phyloP scores from a whole-genome alignment of 2,329 filamentous ascomycete genomes.

The Triangularia verruculosa region DNA sequence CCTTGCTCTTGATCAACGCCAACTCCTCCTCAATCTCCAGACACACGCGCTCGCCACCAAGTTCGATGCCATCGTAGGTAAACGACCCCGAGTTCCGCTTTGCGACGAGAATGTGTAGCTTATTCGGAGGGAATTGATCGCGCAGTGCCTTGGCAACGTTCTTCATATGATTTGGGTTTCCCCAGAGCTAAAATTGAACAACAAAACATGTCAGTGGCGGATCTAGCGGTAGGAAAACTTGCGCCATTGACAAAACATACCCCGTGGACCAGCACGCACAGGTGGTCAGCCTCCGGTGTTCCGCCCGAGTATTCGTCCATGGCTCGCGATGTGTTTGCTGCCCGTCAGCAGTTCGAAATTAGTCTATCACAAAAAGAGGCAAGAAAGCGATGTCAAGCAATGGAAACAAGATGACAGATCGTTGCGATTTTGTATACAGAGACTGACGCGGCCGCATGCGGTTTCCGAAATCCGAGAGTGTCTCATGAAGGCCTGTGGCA shows the following conservation, averaged over 20 bases:
- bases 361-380: neutral
- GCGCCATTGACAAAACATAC: conserved; percentile 44
- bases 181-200: conserved; percentile 61
- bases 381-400: neutral
- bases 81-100: conserved; percentile 72
- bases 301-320: conserved; percentile 50
- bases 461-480: neutral
- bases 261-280: conserved; percentile 75
- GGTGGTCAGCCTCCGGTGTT: conserved; percentile 59
- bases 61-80: conserved; percentile 68
- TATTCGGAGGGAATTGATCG: conserved; percentile 57
- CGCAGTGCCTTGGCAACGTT: conserved; percentile 65
- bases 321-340: conserved; percentile 4
- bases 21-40: conserved; percentile 65
- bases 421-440: neutral
- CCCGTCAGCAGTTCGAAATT: neutral
- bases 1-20: conserved; percentile 53
- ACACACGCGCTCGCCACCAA: conserved; percentile 64
- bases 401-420: neutral
- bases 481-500: neutral
- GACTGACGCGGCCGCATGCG: neutral
- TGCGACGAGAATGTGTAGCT: conserved; percentile 67
- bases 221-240: neutral
- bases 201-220: conserved; percentile 14
- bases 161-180: conserved; percentile 70